phyloP scores from a whole-genome alignment of 192 early-diverging fungal genomes.

The Geranomyces variabilis region DNA sequence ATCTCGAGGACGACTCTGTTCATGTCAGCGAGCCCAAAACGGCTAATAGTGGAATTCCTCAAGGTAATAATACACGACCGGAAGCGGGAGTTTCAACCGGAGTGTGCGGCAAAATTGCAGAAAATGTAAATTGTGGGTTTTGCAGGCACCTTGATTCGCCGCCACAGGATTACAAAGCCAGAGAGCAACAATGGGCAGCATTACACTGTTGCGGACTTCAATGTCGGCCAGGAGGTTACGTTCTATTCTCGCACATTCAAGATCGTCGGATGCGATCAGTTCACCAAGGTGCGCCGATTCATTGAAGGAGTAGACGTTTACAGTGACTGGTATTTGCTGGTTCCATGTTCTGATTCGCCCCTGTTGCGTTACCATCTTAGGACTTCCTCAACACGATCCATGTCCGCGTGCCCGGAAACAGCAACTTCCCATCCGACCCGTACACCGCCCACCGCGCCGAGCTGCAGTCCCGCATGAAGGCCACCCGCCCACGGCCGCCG shows the following conservation, averaged over 20 bases:
- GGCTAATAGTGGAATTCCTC: slow-evolving; percentile 62
- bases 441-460: slow-evolving; percentile 54
- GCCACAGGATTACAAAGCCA: slow-evolving; percentile 58
- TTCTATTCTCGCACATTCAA: slow-evolving; percentile 64
- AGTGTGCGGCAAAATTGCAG: too few relatives aligned
- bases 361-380: slow-evolving; percentile 37
- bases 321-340: neutral
- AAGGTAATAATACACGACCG: slow-evolving; percentile 41
- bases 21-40: slow-evolving; percentile 64
- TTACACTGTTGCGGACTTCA: slow-evolving; percentile 59
- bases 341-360: too few relatives aligned
- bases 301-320: neutral
- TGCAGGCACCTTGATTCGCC: slow-evolving; percentile 57
- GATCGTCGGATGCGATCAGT: slow-evolving; percentile 65
- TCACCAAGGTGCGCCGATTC: slow-evolving; percentile 52
- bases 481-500: slow-evolving; percentile 49
- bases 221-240: slow-evolving; percentile 59
- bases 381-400: slow-evolving; percentile 42
- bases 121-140: neutral
- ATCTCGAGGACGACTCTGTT: slow-evolving; percentile 66
- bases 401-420: slow-evolving; percentile 42
- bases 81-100: too few relatives aligned
- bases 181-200: slow-evolving; percentile 51
- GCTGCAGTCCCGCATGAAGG: slow-evolving; percentile 52
- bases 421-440: slow-evolving; percentile 53